Evolutionary conservation across 2,329 filamentous ascomycete genomes (phyloP).

Genomic region (Fusarium haematococcum): DNA sequence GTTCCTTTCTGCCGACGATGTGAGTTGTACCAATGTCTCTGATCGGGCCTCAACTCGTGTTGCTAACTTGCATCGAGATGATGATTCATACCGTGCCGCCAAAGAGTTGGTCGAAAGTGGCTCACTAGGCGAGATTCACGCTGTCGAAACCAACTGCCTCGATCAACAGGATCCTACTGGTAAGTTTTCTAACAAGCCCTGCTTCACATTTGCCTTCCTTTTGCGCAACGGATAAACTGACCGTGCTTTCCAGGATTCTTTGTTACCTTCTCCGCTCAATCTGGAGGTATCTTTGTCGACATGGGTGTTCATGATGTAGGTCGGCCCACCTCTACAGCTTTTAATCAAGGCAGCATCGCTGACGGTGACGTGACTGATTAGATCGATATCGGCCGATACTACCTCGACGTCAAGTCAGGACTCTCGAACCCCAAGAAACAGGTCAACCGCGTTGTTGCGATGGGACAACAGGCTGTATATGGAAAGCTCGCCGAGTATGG

Average conservation of each 20-base stretch:
- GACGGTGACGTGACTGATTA: background rate
- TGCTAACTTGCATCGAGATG: constrained; percentile 12
- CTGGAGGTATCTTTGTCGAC: constrained; percentile 50
- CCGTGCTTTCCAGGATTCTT: constrained; percentile 41
- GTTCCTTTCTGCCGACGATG: constrained; percentile 35
- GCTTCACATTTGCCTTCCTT: background rate
- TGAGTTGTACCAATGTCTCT: background rate
- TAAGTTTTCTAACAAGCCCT: background rate
- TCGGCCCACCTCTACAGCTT: background rate
- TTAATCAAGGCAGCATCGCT: background rate
- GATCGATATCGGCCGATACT: constrained; percentile 44
- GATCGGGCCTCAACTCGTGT: background rate
- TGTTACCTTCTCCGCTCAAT: constrained; percentile 48
- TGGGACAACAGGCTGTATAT: constrained; percentile 48
- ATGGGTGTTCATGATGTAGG: constrained; percentile 47
- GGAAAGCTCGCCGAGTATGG: constrained; percentile 45
- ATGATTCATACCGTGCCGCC: constrained; percentile 32
- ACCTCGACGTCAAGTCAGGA: constrained; percentile 41
- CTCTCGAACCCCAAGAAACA: constrained; percentile 47
- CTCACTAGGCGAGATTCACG: constrained; percentile 36
- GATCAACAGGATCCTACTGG: constrained; percentile 36
- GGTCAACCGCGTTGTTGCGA: constrained; percentile 46
- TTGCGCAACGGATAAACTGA: background rate
- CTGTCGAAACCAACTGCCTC: constrained; percentile 38
- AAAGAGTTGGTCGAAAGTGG: constrained; percentile 34